Conservation (phyloP, 1,139 yeast species). For the Casaregolazyma lundiana region DNA sequence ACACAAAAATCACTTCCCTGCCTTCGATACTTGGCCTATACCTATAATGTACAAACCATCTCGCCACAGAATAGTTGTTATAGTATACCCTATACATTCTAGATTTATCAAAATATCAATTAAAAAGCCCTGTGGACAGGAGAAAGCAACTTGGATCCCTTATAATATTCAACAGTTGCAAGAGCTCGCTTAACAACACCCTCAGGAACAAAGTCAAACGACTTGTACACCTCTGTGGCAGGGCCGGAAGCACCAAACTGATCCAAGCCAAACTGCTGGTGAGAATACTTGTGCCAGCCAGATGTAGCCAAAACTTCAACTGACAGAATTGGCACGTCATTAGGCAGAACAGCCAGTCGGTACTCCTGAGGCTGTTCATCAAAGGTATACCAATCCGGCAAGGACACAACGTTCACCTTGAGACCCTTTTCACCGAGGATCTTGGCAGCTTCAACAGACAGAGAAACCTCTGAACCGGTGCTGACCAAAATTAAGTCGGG, state of each 20-base stretch:
- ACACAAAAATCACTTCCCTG: too few relatives aligned
- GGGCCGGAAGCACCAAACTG: constrained; percentile 98
- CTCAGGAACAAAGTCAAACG: constrained; percentile 88
- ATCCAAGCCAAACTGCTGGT: constrained; percentile 93
- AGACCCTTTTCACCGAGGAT: constrained; percentile 61
- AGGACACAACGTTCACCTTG: constrained; percentile 78
- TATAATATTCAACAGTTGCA: constrained; percentile 76
- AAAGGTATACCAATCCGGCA: constrained; percentile 91
- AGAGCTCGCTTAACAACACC: constrained; percentile 85
- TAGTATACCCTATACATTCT: constrained; percentile 5
- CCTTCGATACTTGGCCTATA: too few relatives aligned
- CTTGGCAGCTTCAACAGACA: constrained; percentile 79
- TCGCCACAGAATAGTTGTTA: neutral
- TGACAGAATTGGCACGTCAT: constrained; percentile 88
- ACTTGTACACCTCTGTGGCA: constrained; percentile 75
- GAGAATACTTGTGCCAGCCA: constrained; percentile 96
- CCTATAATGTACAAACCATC: too few relatives aligned
- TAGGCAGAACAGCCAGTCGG: constrained; percentile 84
- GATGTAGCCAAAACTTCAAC: constrained; percentile 89
- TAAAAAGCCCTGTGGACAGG: constrained; percentile 76
- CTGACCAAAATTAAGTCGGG: constrained; percentile 81
- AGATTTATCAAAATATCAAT: constrained; percentile 7
- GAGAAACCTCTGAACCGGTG: constrained; percentile 93
- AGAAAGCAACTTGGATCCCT: constrained; percentile 66
- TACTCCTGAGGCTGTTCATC: constrained; percentile 78